Conservation (phyloP, 345 rosid genomes). For the Pistacia integerrima region DNA sequence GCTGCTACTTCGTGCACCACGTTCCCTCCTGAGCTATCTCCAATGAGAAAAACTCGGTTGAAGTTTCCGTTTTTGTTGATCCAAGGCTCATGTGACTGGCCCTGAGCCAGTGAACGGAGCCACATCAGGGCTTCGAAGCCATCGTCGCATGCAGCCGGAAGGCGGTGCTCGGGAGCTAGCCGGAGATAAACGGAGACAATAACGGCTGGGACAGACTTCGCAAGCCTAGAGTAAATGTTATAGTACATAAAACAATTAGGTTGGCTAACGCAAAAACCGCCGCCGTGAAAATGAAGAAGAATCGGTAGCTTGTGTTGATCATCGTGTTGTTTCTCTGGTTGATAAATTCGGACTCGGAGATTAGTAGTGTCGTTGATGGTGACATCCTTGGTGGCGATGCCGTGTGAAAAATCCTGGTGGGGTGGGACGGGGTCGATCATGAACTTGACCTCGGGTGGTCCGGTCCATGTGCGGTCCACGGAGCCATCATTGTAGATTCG, state of each 20-base stretch:
- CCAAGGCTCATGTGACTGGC: constrained; percentile 37
- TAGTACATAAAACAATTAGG: constrained; percentile 50
- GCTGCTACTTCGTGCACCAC: constrained; percentile 42
- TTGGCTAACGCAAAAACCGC: constrained; percentile 54
- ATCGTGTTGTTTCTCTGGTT: constrained; percentile 30
- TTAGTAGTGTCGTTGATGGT: constrained; percentile 30
- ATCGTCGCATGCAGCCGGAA: constrained; percentile 47
- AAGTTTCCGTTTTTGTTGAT: constrained; percentile 36
- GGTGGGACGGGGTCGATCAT: constrained; percentile 53
- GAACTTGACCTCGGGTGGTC: constrained; percentile 65
- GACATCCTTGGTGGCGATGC: constrained; percentile 54
- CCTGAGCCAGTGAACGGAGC: constrained; percentile 37
- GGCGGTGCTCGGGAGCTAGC: constrained; percentile 47
- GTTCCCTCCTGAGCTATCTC: constrained; percentile 61
- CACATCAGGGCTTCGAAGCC: constrained; percentile 41
- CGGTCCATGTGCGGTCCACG: constrained; percentile 64
- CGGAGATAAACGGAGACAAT: constrained; percentile 39
- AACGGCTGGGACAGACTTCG: constrained; percentile 34
- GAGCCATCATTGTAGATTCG: constrained; percentile 54
- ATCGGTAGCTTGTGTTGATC: constrained; percentile 40
- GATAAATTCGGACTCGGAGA: constrained; percentile 46
- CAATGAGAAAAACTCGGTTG: constrained; percentile 39
- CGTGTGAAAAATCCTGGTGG: constrained; percentile 43
- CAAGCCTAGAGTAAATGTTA: constrained; percentile 30
- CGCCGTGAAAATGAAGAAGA: constrained; percentile 52